phyloP scores from a whole-genome alignment of 495 filamentous ascomycete genomes.

The Copromyces sp. region DNA sequence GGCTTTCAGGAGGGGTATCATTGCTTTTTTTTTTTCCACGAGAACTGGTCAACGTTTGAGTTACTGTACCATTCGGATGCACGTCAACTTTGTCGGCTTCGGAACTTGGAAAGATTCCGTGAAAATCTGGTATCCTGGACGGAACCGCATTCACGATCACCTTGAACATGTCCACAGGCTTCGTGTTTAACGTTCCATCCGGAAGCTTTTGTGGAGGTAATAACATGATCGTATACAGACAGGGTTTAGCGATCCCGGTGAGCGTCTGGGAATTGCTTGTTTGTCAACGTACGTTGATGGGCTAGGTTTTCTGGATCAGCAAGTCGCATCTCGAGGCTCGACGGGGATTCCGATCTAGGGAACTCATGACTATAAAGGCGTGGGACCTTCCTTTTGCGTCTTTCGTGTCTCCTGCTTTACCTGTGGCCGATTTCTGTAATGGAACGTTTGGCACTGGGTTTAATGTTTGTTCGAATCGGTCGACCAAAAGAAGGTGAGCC shows the following conservation, averaged over 20 bases:
- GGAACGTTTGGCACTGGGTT: background rate
- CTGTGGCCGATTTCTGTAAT: background rate
- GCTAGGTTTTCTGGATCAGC: background rate
- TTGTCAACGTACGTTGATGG: background rate
- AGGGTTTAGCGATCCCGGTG: background rate
- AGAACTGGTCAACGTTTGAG: background rate
- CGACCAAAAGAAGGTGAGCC: background rate
- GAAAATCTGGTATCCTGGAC: background rate
- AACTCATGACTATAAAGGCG: background rate
- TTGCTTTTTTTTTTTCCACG: background rate
- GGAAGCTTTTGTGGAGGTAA: background rate
- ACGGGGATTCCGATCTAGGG: background rate
- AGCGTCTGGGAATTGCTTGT: background rate
- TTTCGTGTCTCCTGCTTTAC: background rate
- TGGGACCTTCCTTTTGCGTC: background rate
- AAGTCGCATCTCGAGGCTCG: background rate
- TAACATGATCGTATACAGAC: background rate
- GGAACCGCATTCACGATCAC: background rate
- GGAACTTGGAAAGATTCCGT: background rate
- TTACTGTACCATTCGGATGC: background rate
- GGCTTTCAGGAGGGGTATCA: background rate
- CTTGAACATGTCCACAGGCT: background rate
- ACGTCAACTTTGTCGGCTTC: background rate
- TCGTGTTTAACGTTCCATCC: background rate
- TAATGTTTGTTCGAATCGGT: too few species aligned